Evolutionary conservation across 441 rosid species (phyloP).

Genomic region (Populus trichocarpa): DNA sequence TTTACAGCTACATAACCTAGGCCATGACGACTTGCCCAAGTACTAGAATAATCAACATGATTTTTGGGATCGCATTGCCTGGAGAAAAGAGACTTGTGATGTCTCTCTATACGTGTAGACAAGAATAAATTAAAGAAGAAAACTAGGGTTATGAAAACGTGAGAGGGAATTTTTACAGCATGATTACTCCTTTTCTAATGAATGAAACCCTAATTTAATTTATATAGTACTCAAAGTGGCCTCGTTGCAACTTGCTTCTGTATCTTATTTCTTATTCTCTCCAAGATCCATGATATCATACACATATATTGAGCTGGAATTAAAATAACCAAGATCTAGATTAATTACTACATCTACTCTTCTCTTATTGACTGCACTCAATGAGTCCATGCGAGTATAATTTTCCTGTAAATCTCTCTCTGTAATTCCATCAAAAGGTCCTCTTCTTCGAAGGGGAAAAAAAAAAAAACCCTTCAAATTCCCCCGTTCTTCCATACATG

Average conservation of each 20-base stretch:
- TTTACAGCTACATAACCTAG: not conserved
- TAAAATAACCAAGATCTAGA: not conserved
- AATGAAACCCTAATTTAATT: too few species aligned
- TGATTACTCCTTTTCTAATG: not conserved
- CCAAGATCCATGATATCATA: not conserved
- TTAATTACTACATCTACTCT: not conserved
- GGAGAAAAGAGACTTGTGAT: not conserved
- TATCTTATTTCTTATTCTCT: not conserved
- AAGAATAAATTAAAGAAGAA: too few species aligned
- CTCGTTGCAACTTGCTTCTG: not conserved
- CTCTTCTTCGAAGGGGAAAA: too few species aligned
- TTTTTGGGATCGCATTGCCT: not conserved
- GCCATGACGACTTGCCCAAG: not conserved
- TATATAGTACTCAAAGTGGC: not conserved
- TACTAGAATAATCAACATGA: not conserved
- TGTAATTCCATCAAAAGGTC: too few species aligned
- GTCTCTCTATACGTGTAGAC: not conserved
- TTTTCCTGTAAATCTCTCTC: too few species aligned
- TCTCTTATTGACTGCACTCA: not conserved
- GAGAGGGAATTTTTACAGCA: not conserved
- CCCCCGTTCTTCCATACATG: too few species aligned
- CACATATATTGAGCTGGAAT: not conserved
- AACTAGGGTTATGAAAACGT: not conserved
- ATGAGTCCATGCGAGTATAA: not conserved
- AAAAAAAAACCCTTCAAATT: too few species aligned